Conservation (phyloP, 805 yeast genomes). For the Brettanomyces sp. region DNA sequence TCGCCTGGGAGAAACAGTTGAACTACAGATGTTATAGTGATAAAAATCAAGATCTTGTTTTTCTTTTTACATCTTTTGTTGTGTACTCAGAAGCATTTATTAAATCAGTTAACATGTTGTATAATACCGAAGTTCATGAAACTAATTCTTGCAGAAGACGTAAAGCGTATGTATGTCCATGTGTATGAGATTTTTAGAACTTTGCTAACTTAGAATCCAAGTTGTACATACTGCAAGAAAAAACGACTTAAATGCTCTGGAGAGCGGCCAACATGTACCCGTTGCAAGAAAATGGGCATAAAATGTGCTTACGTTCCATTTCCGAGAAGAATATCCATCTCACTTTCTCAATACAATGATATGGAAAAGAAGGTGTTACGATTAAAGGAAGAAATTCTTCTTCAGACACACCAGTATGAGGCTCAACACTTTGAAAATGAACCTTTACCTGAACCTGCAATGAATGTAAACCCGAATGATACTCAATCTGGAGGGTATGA, state of each 20-base stretch:
- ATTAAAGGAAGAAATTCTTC: constrained; percentile 7
- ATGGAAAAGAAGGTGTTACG: constrained; percentile 9
- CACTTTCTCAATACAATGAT: constrained; percentile 12
- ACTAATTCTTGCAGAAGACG: too few relatives aligned
- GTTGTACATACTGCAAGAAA: constrained; percentile 15
- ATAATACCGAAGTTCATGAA: too few relatives aligned
- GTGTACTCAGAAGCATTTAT: too few relatives aligned
- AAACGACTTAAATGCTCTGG: constrained; percentile 19
- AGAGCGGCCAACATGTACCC: constrained; percentile 14
- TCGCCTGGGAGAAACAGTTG: too few relatives aligned
- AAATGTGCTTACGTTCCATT: constrained; percentile 17
- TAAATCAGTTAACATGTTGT: too few relatives aligned
- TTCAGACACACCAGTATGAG: constrained; percentile 1
- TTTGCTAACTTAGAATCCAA: not conserved
- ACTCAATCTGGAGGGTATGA: not conserved
- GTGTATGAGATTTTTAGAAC: too few relatives aligned
- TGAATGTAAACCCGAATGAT: too few relatives aligned
- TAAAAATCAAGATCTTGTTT: too few relatives aligned
- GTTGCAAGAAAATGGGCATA: constrained; percentile 7
- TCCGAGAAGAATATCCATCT: constrained; percentile 14
- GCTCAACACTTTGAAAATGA: not conserved
- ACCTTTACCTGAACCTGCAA: not conserved
- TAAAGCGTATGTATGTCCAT: too few relatives aligned
- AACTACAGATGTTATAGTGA: too few relatives aligned
- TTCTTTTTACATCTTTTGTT: too few relatives aligned